Conservation (phyloP, 2,329 filamentous ascomycete species). For the Chrysoporthe puriensis region DNA sequence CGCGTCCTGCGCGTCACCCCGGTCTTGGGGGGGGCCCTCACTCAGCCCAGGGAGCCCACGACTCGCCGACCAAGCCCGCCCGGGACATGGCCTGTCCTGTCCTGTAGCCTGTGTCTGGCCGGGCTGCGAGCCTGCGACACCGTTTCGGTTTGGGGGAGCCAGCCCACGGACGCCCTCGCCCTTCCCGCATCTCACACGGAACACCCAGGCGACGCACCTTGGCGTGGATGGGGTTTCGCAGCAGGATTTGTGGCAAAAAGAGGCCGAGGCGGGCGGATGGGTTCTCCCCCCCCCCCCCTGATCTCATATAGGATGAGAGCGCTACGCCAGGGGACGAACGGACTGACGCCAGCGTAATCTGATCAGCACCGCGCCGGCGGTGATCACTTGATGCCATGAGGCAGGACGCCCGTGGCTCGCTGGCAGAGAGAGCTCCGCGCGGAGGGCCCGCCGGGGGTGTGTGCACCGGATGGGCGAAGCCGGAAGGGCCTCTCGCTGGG, state of each 20-base stretch:
- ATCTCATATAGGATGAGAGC: conserved; percentile 1
- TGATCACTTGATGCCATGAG: background rate
- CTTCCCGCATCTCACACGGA: background rate
- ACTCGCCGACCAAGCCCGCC: conserved; percentile 17
- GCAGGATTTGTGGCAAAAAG: conserved; percentile 22
- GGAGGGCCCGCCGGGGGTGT: background rate
- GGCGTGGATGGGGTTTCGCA: conserved; percentile 4
- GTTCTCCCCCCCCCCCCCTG: background rate
- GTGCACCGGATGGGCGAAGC: conserved; percentile 1
- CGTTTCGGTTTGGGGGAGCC: background rate
- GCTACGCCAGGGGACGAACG: too few relatives aligned
- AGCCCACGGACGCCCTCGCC: background rate
- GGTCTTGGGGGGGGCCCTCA: background rate
- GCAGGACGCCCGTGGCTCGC: background rate
- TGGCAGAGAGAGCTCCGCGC: background rate
- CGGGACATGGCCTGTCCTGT: conserved; percentile 7
- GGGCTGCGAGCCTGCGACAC: conserved; percentile 8
- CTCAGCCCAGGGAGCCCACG: conserved; percentile 6
- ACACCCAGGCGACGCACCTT: background rate
- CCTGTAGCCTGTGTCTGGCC: background rate
- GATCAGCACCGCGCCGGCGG: background rate
- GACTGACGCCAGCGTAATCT: conserved; percentile 8
- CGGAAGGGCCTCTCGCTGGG: conserved; percentile 10
- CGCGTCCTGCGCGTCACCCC: conserved; percentile 27
- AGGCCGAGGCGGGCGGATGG: background rate